phyloP scores from a whole-genome alignment of 1,139 yeast species.

The Saccharomyces hybrid region DNA sequence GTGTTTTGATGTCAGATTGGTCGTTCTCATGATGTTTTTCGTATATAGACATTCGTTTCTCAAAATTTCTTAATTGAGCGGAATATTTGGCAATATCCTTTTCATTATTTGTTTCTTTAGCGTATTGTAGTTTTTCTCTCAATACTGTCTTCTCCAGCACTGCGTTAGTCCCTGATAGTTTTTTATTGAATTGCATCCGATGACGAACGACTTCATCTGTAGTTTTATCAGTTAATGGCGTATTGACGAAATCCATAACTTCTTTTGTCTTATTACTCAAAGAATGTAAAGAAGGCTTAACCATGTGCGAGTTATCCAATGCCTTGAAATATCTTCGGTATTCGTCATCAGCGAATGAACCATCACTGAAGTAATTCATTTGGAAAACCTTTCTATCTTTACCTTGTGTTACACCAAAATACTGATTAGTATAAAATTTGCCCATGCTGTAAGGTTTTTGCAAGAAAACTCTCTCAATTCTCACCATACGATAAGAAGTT shows the following conservation, averaged over 20 bases:
- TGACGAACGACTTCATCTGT: conserved; percentile 73
- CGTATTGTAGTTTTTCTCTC: conserved; percentile 69
- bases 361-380: conserved; percentile 73
- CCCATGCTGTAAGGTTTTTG: conserved; percentile 55
- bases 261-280: conserved; percentile 60
- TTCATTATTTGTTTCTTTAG: conserved; percentile 56
- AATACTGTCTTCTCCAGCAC: conserved; percentile 70
- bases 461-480: conserved; percentile 56
- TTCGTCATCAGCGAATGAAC: conserved; percentile 59
- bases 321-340: conserved; percentile 61
- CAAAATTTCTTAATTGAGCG: conserved; percentile 36
- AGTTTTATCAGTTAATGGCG: conserved; percentile 65
- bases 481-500: conserved; percentile 78
- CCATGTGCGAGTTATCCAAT: conserved; percentile 50
- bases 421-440: conserved; percentile 49
- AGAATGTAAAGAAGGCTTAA: conserved; percentile 54
- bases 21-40: conserved; percentile 34
- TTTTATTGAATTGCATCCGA: conserved; percentile 54
- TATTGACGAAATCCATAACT: conserved; percentile 52
- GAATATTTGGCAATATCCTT: conserved; percentile 41
- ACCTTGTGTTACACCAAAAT: conserved; percentile 50
- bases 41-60: conserved; percentile 42
- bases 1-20: conserved; percentile 31
- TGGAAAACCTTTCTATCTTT: conserved; percentile 59
- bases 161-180: conserved; percentile 61